Conservation (phyloP, 768 basidiomycete genomes). For the Suillus bovinus region DNA sequence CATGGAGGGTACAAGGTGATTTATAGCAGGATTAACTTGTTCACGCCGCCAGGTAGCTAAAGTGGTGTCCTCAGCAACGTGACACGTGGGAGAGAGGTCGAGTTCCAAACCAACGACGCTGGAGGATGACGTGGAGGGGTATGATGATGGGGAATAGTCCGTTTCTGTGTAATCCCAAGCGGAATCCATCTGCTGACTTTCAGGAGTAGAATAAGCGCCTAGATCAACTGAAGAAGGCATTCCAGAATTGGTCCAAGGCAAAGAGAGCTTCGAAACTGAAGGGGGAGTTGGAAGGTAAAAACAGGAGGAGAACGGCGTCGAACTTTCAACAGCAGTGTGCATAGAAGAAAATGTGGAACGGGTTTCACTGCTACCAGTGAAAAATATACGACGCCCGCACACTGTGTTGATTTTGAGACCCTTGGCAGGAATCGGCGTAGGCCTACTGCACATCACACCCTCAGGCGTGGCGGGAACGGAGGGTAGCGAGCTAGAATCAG, state of each 20-base stretch:
- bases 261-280: constrained; percentile 38
- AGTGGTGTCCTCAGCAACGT: constrained; percentile 31
- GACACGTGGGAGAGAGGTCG: constrained; percentile 31
- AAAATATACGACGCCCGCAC: constrained; percentile 36
- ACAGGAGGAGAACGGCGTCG: constrained; percentile 57
- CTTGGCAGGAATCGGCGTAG: constrained; percentile 36
- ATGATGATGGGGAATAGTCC: constrained; percentile 48
- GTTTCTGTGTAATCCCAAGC: constrained; percentile 49
- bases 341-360: constrained; percentile 57
- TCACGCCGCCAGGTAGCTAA: constrained; percentile 36
- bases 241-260: constrained; percentile 31
- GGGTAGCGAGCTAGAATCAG: constrained; percentile 39
- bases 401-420: constrained; percentile 63
- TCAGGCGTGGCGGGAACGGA: constrained; percentile 64
- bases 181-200: constrained; percentile 54
- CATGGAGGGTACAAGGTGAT: constrained; percentile 24
- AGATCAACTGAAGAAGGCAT: constrained; percentile 42
- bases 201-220: constrained; percentile 40
- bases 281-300: constrained; percentile 52
- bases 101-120: constrained; percentile 35
- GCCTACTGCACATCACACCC: constrained; percentile 41
- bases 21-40: constrained; percentile 25
- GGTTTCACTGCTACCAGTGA: constrained; percentile 45
- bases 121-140: constrained; percentile 42
- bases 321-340: constrained; percentile 72